A percentile compares a stretch with the other conserved stretches of the same genome.
Conservation (phyloP, 192 early-diverging fungal genomes). For the Backusella luteola region DNA sequence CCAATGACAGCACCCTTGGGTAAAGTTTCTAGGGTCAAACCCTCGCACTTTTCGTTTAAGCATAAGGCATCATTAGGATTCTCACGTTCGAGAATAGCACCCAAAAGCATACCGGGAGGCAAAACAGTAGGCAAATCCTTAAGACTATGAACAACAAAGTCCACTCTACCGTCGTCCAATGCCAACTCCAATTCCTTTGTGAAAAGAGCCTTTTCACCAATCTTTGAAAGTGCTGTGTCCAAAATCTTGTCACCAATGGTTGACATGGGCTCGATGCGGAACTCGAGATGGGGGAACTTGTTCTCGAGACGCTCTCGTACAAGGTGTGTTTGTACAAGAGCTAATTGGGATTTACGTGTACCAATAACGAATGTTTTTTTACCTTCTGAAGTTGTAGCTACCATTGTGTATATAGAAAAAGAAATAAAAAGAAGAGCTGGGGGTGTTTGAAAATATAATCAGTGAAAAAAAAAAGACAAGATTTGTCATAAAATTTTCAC, state of each 20-base stretch:
- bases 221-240: slow-evolving; percentile 80
- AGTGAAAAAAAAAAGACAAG: not conserved
- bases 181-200: slow-evolving; percentile 90
- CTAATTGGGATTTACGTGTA: slow-evolving; percentile 84
- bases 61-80: slow-evolving; percentile 90
- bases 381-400: not conserved
- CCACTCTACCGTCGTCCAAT: slow-evolving; percentile 60
- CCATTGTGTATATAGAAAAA: not conserved
- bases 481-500: not conserved
- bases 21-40: slow-evolving; percentile 56
- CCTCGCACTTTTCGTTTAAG: slow-evolving; percentile 27
- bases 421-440: not conserved
- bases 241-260: slow-evolving; percentile 83
- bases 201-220: slow-evolving; percentile 89
- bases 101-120: slow-evolving; percentile 79
- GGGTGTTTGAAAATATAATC: not conserved
- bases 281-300: slow-evolving; percentile 41
- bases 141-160: slow-evolving; percentile 90
- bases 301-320: slow-evolving; percentile 57
- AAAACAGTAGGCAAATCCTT: slow-evolving; percentile 92
- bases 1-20: slow-evolving; percentile 79
- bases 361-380: slow-evolving; percentile 52
- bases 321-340: slow-evolving; percentile 81
- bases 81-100: slow-evolving; percentile 82
- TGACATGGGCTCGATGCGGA: slow-evolving; percentile 60